Base-by-base conservation (phyloP, 345 rosid species). In the Sonneratia alba region DNA sequence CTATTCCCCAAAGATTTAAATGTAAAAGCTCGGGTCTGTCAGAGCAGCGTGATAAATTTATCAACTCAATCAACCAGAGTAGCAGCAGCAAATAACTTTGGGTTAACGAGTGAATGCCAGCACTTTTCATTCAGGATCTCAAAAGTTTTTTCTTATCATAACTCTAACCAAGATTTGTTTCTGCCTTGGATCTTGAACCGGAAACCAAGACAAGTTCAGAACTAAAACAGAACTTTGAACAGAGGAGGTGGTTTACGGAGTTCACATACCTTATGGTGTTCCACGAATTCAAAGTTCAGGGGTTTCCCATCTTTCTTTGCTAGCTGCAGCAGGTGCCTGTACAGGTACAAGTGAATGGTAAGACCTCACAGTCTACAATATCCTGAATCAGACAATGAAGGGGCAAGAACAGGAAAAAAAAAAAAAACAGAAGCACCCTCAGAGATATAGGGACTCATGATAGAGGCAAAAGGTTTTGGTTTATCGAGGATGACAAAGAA, bases 301-400 rank as follows among this genome's bases (percentile, higher is more conserved):
- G 98, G 98, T 47, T 81, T 81, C 55, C 95, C 95, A 9, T 88
- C 95, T 83, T 77, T 88, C 81, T 75, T 91, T 5, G 97, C 93
- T 53, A 94, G 96, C 81, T 94, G 91, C 27, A 89, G 84, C n/a
- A 94, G 93, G 79, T 91, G 97, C 93, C 98, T 94, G 90, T 37
- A 42, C 18, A n/a, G 18, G 37, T 62, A 11, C 6, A 62, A 11
- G 19, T 34, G 4, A 62, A 13, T 11, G 27, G 11, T 13, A 32
- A 32, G 27, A 62, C 37, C 27, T 27, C 19, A 34, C 37, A 62
- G 1, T 62, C 32, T 8, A 62, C 27, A 13, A 10, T 8, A 62
- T 62, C 38, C 38, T 34, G 19, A 27, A 32, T 59, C 13, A 59
- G 34, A 22, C 8, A 34, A n/a, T 22, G 8, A 22, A 59, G 64